These are phyloP conservation scores for Triglochin maritima DNA, from an alignment of 106 monocot species.

Conservation along the genomic window DNA sequence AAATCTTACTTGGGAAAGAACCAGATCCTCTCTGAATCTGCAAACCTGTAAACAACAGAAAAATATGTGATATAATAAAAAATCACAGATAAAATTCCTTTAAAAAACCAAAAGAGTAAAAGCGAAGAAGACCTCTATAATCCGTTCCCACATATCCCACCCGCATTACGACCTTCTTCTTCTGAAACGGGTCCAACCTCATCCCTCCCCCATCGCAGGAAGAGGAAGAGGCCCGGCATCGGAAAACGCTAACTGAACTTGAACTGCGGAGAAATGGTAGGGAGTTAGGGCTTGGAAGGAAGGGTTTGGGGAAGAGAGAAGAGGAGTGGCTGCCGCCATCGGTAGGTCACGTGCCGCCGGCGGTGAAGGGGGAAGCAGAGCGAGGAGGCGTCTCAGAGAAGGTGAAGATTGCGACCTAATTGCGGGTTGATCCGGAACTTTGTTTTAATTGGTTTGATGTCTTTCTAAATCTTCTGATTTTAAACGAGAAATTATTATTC, in stretches of 20 bases:
- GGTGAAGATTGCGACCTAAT: not conserved
- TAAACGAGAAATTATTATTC: no score
- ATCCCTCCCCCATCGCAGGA: slow-evolving; percentile 4
- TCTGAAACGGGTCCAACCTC: slow-evolving; percentile 68
- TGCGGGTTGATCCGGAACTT: no score
- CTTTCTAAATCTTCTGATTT: no score
- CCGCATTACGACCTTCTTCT: slow-evolving; percentile 93
- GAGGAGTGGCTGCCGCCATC: not conserved
- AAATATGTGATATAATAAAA: not conserved
- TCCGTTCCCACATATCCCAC: slow-evolving; percentile 91
- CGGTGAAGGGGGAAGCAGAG: slow-evolving; percentile 1
- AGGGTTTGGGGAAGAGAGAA: not conserved
- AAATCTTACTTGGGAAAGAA: slow-evolving; percentile 53
- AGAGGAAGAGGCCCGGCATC: not conserved
- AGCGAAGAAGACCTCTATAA: slow-evolving; percentile 43
- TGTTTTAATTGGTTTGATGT: no score
- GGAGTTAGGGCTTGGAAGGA: not conserved
- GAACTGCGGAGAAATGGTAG: not conserved
- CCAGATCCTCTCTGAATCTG: slow-evolving; percentile 49
- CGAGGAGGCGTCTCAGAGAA: not conserved
- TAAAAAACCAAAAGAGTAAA: not conserved
- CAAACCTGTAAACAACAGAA: slow-evolving; percentile 41
- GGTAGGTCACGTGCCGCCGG: not conserved
- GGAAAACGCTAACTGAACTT: not conserved
- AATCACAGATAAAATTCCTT: not conserved